Base-by-base conservation (phyloP, 1,284 basidiomycete species). In the Leccinum insigne region DNA sequence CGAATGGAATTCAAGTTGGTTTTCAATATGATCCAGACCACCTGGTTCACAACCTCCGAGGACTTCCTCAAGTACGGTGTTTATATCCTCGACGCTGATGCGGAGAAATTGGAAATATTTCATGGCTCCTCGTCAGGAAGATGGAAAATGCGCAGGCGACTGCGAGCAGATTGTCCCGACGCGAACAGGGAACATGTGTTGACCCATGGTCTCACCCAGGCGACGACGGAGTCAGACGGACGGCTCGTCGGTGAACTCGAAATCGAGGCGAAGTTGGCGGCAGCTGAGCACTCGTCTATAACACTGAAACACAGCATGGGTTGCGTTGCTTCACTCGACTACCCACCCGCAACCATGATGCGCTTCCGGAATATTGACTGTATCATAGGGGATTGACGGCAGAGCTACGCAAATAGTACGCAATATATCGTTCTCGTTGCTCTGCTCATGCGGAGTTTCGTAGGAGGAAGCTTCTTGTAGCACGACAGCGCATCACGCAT, bases 381-480 rank as follows among this genome's bases (percentile, higher is more conserved):
- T 85, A 5, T 79, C 26, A 29, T 29, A 29, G 78, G 69, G 60
- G 29, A 60, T 1, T 38, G 70, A 66, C 5, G 66, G 64, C 18
- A 68, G 4, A 21, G 65, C 63, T 14, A 14, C 54, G 18, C 75
- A 70, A 63, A 56, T 29, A n/a, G 74, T 74, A 58, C 47, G 69
- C 35, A 11, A 47, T 52, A 47, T 42, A 16, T 57, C 38, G 16
- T 54, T 2, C 21, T 62, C 21, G 6, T 18, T 18, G 18, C 1
- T 52, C 9, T 26, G 16, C 35, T 70, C 9, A 72, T 61, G n/a
- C 29, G n/a, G 60, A 49, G 38, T 59, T 6, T 23, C 2, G 8
- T 61, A 77, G 69, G 70, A 77, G 7, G 64, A 69, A 35, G 71
- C 71, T 14, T 69, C 75, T 5, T 80, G 77, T 18, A 75, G 77